These are phyloP conservation scores for Fibroporia radiculosa DNA, from an alignment of 768 basidiomycete species.

Conservation along the genomic window DNA sequence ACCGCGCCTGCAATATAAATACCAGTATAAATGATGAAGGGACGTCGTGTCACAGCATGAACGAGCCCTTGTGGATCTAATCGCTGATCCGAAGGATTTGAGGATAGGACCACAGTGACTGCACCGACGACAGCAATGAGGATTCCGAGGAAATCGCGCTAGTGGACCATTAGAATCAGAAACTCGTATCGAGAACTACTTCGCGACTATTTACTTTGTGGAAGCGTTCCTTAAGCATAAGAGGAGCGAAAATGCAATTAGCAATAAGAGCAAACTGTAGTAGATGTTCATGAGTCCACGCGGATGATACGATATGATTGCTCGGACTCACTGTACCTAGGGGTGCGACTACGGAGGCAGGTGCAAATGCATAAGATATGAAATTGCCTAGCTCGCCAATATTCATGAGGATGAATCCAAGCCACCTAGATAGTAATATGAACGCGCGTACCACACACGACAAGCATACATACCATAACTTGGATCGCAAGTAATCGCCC, in stretches of 20 bases:
- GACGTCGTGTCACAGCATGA: conserved; percentile 55
- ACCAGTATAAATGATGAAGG: conserved; percentile 71
- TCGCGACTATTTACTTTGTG: conserved; percentile 41
- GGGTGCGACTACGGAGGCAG: conserved; percentile 90
- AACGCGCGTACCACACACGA: not conserved
- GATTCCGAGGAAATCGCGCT: conserved; percentile 79
- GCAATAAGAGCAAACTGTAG: conserved; percentile 83
- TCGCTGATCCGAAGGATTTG: conserved; percentile 62
- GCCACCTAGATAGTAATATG: conserved; percentile 53
- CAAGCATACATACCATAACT: conserved; percentile 55
- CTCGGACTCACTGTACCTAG: conserved; percentile 73
- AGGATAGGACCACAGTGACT: conserved; percentile 82
- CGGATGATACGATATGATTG: conserved; percentile 4
- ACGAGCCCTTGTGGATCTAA: conserved; percentile 64
- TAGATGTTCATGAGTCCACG: conserved; percentile 6
- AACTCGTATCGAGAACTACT: not conserved
- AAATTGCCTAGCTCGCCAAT: conserved; percentile 89
- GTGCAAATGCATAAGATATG: conserved; percentile 82
- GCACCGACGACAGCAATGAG: conserved; percentile 80
- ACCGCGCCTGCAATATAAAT: conserved; percentile 51
- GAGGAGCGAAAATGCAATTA: conserved; percentile 89
- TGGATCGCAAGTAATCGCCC: conserved; percentile 75
- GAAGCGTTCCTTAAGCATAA: conserved; percentile 78
- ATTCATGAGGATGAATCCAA: conserved; percentile 83
- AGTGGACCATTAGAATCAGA: conserved; percentile 10